Evolutionary conservation across 169 alveolate genomes (phyloP), one percentile per base, ranked within the genome.

Genomic region (Ichthyophthirius multifiliis): DNA sequence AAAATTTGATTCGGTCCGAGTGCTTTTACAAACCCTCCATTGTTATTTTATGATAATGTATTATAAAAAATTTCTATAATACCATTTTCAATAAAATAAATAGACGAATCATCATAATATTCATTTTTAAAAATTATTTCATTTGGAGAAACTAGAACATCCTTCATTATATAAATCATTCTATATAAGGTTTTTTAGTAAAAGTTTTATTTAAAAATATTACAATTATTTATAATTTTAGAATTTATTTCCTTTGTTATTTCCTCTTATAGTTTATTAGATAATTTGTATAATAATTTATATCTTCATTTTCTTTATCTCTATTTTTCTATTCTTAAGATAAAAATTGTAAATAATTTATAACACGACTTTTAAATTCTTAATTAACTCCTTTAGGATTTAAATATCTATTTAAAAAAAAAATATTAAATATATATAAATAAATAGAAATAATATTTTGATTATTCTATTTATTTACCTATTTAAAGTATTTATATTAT

Each of bases 141-240:
- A 27, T 55, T 55, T 27, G 71, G 71, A 27, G 71, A 55, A 55
- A 55, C 71, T 15, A 55, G 71, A 0, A 55, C 71, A 27, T 55
- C 71, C 15, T 55, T 55, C 71, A 55, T 55, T 13, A 55, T 55
- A n/a, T 13, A 10, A 2, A 55, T 39, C 3, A 55, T 55, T 55
- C 71, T 55, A 7, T 55, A 27, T 27, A 55, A 27, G 0, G 71
- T 55, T 10, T 55, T 39, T 27, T 27, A 27, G 12, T 34, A 55
- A 55, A 55, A 55, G 23, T 55, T 27, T 27, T 55, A 27, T 15
- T 34, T 55, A 27, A 55, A 55, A 27, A 55, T 55, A n/a, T 27
- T 10, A 55, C 31, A 55, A 7, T 55, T 55, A 10, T 55, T 55
- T n/a, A 55, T 13, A 5, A 55, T 23, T 27, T 39, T 55, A 7